Base-by-base conservation (phyloP, 2,329 filamentous ascomycete species). In the Diaporthe sp. region DNA sequence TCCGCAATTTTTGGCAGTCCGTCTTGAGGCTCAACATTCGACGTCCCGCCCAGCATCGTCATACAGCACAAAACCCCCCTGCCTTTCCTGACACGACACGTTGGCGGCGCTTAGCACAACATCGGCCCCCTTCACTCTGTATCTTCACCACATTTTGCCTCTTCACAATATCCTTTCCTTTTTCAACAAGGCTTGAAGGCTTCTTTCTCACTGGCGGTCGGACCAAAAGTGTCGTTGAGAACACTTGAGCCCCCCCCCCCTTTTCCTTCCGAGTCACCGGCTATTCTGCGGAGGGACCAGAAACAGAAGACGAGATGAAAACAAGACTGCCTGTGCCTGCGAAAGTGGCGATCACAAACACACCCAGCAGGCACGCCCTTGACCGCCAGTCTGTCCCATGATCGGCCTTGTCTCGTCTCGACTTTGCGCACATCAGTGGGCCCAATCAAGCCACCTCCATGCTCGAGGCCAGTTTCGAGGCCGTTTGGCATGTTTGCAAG, bases 331-430 rank as follows among this genome's bases (percentile, higher is more conserved):
- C 25, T 65, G 34, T 42, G 61, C 70, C 25, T 67, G 69, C 17
- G 42, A 51, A 39, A 68, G 34, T 57, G 70, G 74, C 69, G 59
- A 68, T 75, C 70, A 59, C 59, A 75, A 73, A 73, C 74, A 53
- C 31, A 13, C 31, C 19, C 69, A 75, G 69, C 69, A 75, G 53
- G 59, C 69, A 53, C 61, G 31, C 42, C 39, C 58, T 59, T 42
- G 28, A 55, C 57, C 55, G 44, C 55, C 68, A 28, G 31, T 59
- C 67, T 53, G 46, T 72, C 49, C 58, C 67, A 49, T 72, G 68
- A 72, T 39, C 73, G 46, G 44, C 73, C 59, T 58, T 75, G 73
- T 75, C 73, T 75, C 73, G 73, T 75, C 73, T 75, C 58, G 73
- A 75, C 73, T 75, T 53, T 67, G 22, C 49, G 68, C 58, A 46